Base-by-base conservation (phyloP, 495 filamentous ascomycete species). In the Aspergillus sclerotioniger region DNA sequence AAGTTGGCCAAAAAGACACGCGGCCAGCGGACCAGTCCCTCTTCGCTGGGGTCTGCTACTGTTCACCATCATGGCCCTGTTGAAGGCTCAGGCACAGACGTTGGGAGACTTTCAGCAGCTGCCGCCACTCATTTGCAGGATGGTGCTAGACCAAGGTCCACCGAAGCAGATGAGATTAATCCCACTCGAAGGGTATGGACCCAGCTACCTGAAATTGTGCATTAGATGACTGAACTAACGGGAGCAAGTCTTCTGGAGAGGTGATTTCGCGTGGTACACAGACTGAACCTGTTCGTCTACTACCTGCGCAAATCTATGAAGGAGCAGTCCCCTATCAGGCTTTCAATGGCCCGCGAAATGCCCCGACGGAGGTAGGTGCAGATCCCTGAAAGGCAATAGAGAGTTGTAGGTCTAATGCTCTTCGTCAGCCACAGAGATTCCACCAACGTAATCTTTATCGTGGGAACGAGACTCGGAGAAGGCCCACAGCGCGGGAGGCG, bases 211-310 rank as follows among this genome's bases (percentile, higher is more conserved):
- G 31, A 19, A 20, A 28, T 7, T 21, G 16, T n/a, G 37, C 5
- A 41, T 41, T 37, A 9, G 13, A 41, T 41, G 37, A 25, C 25
- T 25, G 25, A 25, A 25, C 13, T 41, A 41, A 41, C 13, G 8
- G n/a, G 37, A 32, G 17, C 9, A 35, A 44, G 35, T 19, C 15
- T 15, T 19, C 19, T 13, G 16, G 17, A 25, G 25, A 46, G 25
- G 45, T 17, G 6, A 16, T 58, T 25, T 58, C 56, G 17, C 56
- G 48, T 9, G 48, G 21, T 8, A 58, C 48, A 15, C 48, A 52
- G n/a, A 52, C 56, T 47, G 48, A 51, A 6, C 28, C 16, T 16
- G 28, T 41, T n/a, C 37, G 25, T 6, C 6, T 28, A 37, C 5
- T 19, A 28, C 4, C 25, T 19, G 32, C 29, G 29, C 10, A 46